A percentile compares a stretch with the other conserved stretches of the same genome.
phyloP scores from a whole-genome alignment of 768 basidiomycete species.

The Kwoniella newhampshirensis region DNA sequence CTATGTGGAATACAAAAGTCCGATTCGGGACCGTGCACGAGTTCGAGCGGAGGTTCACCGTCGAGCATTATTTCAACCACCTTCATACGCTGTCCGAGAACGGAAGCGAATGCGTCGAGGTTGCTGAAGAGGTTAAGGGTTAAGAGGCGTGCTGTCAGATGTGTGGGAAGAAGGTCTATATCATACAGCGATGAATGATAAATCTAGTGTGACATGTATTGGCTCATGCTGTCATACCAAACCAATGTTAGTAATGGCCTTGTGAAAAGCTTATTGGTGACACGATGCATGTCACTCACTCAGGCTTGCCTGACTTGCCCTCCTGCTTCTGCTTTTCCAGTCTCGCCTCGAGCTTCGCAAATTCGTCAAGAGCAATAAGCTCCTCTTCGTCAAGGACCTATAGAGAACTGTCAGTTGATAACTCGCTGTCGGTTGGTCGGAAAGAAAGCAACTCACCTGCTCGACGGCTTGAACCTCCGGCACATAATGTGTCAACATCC shows the following conservation, averaged over 20 bases:
- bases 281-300: slow-evolving; percentile 24
- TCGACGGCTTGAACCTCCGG: slow-evolving; percentile 59
- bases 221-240: slow-evolving; percentile 1
- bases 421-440: not conserved
- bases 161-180: no score
- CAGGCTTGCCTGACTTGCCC: slow-evolving; percentile 20
- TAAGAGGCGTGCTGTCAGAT: no score
- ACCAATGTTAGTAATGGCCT: not conserved
- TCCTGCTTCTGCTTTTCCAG: slow-evolving; percentile 38
- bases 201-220: slow-evolving; percentile 44
- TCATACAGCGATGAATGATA: no score
- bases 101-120: no score
- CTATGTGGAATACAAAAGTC: no score
- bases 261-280: not conserved
- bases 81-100: no score
- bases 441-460: slow-evolving; percentile 45
- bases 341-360: slow-evolving; percentile 59
- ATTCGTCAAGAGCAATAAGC: slow-evolving; percentile 78
- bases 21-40: no score
- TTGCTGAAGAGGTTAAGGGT: no score
- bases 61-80: no score
- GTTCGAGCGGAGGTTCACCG: no score
- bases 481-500: slow-evolving; percentile 99
- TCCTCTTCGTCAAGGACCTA: slow-evolving; percentile 91
- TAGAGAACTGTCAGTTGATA: not conserved